Evolutionary conservation across 2,329 filamentous ascomycete species (phyloP).

Genomic region (Penicillium decumbens): DNA sequence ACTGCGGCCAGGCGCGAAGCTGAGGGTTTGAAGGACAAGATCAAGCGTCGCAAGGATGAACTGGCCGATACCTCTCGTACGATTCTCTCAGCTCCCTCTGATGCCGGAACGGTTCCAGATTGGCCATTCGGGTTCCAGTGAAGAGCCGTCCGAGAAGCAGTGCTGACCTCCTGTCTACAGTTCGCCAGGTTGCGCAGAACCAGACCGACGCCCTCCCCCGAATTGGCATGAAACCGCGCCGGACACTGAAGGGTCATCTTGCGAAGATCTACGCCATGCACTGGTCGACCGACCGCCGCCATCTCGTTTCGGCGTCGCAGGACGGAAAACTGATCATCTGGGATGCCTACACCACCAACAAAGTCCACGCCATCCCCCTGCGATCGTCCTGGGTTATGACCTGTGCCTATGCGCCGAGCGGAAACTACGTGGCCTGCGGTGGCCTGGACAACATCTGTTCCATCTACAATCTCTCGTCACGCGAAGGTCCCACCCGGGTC

Average conservation of each 20-base stretch:
- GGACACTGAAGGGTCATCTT: slow-evolving; percentile 93
- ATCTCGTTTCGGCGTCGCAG: slow-evolving; percentile 95
- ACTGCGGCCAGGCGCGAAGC: slow-evolving; percentile 92
- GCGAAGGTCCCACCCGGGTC: slow-evolving; percentile 94
- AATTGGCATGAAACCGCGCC: slow-evolving; percentile 96
- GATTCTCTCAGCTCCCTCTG: slow-evolving; percentile 40
- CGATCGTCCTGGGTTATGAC: slow-evolving; percentile 99
- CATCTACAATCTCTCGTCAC: slow-evolving; percentile 96
- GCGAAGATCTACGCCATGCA: slow-evolving; percentile 99
- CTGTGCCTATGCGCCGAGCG: slow-evolving; percentile 95
- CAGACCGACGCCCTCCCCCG: slow-evolving; percentile 87
- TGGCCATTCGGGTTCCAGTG: background rate
- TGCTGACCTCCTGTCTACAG: slow-evolving; percentile 48
- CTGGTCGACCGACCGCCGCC: slow-evolving; percentile 97
- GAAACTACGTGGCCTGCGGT: slow-evolving; percentile 97
- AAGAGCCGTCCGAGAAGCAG: slow-evolving; percentile 1
- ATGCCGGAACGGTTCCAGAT: background rate
- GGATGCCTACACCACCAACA: slow-evolving; percentile 99
- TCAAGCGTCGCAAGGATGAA: slow-evolving; percentile 99
- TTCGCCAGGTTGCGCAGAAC: slow-evolving; percentile 86
- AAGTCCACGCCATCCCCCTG: slow-evolving; percentile 95
- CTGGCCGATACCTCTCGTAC: slow-evolving; percentile 95
- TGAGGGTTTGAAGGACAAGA: slow-evolving; percentile 94
- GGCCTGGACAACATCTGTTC: slow-evolving; percentile 99
- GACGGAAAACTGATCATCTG: slow-evolving; percentile 99